Percentiles rank a stretch among this genome's conserved stretches.
Conservation (phyloP, 768 basidiomycete genomes). For the Mycena maculata region DNA sequence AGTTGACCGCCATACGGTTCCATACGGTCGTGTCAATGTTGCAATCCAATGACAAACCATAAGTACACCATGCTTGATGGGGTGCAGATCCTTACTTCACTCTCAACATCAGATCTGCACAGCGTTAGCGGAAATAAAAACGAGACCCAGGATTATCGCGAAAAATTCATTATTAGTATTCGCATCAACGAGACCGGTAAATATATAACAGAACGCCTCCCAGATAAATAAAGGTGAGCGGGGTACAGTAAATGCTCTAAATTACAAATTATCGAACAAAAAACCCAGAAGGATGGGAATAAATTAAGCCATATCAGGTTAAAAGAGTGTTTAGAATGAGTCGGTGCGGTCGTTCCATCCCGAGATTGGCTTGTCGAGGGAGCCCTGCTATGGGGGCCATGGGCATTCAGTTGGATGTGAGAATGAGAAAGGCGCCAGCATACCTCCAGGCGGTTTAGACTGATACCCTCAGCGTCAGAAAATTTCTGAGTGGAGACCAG, state of each 20-base stretch:
- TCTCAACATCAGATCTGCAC: neutral
- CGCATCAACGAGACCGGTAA: too few species aligned
- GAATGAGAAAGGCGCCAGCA: neutral
- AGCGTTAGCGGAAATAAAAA: neutral
- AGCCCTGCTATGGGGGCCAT: neutral
- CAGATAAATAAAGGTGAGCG: neutral
- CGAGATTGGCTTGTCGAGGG: conserved; percentile 6
- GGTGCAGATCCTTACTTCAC: neutral
- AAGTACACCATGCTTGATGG: too few species aligned
- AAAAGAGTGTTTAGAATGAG: neutral
- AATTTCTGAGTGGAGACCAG: conserved; percentile 25
- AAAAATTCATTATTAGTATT: neutral
- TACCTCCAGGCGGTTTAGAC: conserved; percentile 29
- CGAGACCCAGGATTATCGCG: neutral
- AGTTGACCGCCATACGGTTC: neutral
- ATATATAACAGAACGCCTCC: too few species aligned
- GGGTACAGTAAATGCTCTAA: neutral
- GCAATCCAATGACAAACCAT: too few species aligned
- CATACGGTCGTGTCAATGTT: conserved; percentile 12
- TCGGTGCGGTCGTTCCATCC: conserved; percentile 13
- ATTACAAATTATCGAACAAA: neutral
- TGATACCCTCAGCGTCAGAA: conserved; percentile 20
- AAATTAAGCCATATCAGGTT: conserved; percentile 10
- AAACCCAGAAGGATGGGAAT: neutral
- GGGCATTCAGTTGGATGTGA: neutral